These are phyloP conservation scores for Thecaphora thlaspeos DNA, from an alignment of 1,284 basidiomycete genomes.

Conservation along the genomic window DNA sequence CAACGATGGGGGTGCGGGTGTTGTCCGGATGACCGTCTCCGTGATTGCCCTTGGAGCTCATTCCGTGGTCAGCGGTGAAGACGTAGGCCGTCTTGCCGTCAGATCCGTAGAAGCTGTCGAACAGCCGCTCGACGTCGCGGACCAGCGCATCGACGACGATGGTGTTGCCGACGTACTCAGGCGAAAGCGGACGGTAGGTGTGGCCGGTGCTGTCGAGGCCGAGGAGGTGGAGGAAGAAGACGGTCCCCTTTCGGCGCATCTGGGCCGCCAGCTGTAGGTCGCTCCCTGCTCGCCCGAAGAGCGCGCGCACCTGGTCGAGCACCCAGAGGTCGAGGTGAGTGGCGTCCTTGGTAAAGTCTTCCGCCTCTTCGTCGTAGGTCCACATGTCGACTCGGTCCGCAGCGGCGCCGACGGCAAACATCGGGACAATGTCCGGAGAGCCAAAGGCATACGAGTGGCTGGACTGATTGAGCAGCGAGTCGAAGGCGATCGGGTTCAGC, in stretches of 20 bases:
- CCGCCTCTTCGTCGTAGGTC: constrained; percentile 75
- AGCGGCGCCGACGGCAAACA: constrained; percentile 74
- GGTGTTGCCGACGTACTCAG: constrained; percentile 86
- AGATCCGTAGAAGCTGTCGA: constrained; percentile 67
- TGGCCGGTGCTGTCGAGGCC: constrained; percentile 86
- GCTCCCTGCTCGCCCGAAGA: constrained; percentile 54
- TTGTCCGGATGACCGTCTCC: constrained; percentile 87
- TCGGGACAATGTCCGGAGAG: constrained; percentile 84
- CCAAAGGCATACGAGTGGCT: constrained; percentile 78
- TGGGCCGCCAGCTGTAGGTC: constrained; percentile 59
- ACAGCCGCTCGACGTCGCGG: constrained; percentile 67
- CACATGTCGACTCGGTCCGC: constrained; percentile 71
- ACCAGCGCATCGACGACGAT: constrained; percentile 77
- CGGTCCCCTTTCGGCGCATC: constrained; percentile 64
- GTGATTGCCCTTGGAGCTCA: constrained; percentile 85
- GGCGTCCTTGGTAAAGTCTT: constrained; percentile 66
- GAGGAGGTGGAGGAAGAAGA: constrained; percentile 82
- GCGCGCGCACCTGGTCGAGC: constrained; percentile 65
- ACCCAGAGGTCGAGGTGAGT: constrained; percentile 79
- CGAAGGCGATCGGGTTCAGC: constrained; percentile 83
- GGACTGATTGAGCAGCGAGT: constrained; percentile 84
- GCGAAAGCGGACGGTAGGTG: constrained; percentile 78
- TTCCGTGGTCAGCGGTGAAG: constrained; percentile 87
- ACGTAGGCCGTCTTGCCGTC: constrained; percentile 69
- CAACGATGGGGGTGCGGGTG: constrained; percentile 79